These are phyloP conservation scores for Camelina laxa DNA, from an alignment of 345 rosid genomes.

Conservation along the genomic window DNA sequence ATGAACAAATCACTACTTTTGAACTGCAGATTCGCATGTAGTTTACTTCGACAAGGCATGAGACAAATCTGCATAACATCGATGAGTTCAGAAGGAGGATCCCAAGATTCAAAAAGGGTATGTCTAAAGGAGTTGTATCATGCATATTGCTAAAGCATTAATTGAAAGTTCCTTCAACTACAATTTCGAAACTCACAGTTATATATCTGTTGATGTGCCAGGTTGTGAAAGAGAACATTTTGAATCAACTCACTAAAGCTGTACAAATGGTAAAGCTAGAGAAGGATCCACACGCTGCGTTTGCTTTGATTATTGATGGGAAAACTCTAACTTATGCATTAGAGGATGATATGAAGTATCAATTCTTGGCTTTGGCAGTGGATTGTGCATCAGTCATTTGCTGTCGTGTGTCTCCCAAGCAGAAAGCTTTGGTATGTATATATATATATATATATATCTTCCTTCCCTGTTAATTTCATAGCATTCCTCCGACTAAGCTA, in stretches of 20 bases:
- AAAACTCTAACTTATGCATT: conserved; percentile 76
- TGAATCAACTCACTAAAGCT: conserved; percentile 82
- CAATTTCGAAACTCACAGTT: conserved; percentile 15
- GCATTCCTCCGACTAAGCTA: not conserved
- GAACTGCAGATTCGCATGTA: conserved; percentile 78
- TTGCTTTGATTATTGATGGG: conserved; percentile 93
- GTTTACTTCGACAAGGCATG: conserved; percentile 98
- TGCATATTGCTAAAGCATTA: conserved; percentile 15
- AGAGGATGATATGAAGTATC: conserved; percentile 86
- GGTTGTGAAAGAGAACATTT: conserved; percentile 74
- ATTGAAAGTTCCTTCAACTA: not conserved
- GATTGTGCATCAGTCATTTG: conserved; percentile 97
- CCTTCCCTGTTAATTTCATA: not conserved
- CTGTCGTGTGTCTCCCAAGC: conserved; percentile 98
- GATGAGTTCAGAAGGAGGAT: conserved; percentile 53
- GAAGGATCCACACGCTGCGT: conserved; percentile 91
- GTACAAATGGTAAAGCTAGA: conserved; percentile 87
- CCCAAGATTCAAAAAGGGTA: conserved; percentile 72
- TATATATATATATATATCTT: conserved; percentile 14
- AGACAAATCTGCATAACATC: conserved; percentile 76
- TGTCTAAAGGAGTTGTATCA: conserved; percentile 11
- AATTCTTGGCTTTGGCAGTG: conserved; percentile 84
- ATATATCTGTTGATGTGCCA: conserved; percentile 45
- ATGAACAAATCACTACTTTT: conserved; percentile 25
- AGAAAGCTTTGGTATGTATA: conserved; percentile 82